Base-by-base conservation (phyloP, 2,329 filamentous ascomycete species). In the Microdochium bolleyi region DNA sequence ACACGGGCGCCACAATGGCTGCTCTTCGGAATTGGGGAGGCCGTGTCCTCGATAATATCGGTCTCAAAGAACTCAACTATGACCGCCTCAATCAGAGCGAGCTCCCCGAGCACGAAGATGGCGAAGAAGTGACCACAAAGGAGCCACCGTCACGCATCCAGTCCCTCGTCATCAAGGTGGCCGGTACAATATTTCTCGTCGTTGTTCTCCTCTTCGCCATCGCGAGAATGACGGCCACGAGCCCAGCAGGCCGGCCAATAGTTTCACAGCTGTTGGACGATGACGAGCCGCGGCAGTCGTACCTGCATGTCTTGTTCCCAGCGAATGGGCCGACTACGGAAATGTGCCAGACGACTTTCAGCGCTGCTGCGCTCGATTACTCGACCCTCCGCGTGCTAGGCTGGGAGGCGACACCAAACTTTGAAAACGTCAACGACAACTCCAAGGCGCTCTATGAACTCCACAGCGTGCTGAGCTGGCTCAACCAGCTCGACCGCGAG, bases 281-380 rank as follows among this genome's bases (percentile, higher is more conserved):
- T 14, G 4, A 19, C 24, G 50, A 48, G 24, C 16, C 24, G 9
- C n/a, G 38, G 14, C 46, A 25, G 16, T 41, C 51, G 13, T 52
- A 49, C 30, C 34, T 52, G 25, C 48, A 52, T 16, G 38, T 52
- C 19, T 4, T 52, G 21, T 19, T 52, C 13, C 44, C 27, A 8
- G 44, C 44, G 9, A 24, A 48, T n/a, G 13, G n/a, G 14, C 16
- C 27, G 38, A 49, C 22, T 21, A 10, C 51, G n/a, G 46, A 52
- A 25, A 32, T 52, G n/a, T 52, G 51, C 46, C 30, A 52, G 32
- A 89, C 51, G 2, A 48, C 56, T 41, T 49, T 58, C 25, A 54
- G 52, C 51, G 53, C 54, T 24, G 51, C 54, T 8, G 48, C 52
- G 19, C 51, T 55, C 24, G 49, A 50, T 48, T 58, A 54, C 41